Percentiles rank a stretch among this genome's conserved stretches.
Conservation (phyloP, 2,329 filamentous ascomycete species). For the Epichloe typhina region DNA sequence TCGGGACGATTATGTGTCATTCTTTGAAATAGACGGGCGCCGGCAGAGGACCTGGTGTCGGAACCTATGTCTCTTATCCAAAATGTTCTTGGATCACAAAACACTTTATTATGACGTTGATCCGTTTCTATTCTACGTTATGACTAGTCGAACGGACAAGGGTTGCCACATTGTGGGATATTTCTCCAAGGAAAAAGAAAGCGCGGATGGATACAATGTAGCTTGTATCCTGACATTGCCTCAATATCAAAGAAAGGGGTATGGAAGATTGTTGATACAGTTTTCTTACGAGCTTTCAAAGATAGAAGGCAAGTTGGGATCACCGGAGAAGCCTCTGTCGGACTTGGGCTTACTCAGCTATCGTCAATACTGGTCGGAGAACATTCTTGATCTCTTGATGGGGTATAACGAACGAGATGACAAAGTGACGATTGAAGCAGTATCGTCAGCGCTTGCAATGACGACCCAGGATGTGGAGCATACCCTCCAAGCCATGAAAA, state of each 20-base stretch:
- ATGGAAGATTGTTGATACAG: slow-evolving; percentile 83
- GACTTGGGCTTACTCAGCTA: slow-evolving; percentile 90
- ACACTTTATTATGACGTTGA: slow-evolving; percentile 99
- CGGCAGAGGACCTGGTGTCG: slow-evolving; percentile 93
- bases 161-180: slow-evolving; percentile 98
- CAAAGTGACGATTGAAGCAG: slow-evolving; percentile 71
- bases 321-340: slow-evolving; percentile 89
- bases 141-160: slow-evolving; percentile 78
- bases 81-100: slow-evolving; percentile 96
- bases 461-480: slow-evolving; percentile 96
- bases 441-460: slow-evolving; percentile 75
- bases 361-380: slow-evolving; percentile 95
- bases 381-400: slow-evolving; percentile 76
- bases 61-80: slow-evolving; percentile 85
- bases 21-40: slow-evolving; percentile 93
- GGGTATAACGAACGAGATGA: slow-evolving; percentile 54
- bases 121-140: slow-evolving; percentile 96
- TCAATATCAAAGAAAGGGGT: slow-evolving; percentile 91
- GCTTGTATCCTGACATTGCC: slow-evolving; percentile 95
- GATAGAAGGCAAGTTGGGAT: slow-evolving; percentile 88
- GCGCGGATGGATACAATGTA: slow-evolving; percentile 91
- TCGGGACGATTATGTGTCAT: slow-evolving; percentile 82
- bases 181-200: slow-evolving; percentile 94
- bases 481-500: slow-evolving; percentile 83
- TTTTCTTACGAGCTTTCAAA: slow-evolving; percentile 96